Conservation (phyloP, 1,139 yeast genomes). For the Trichomonascaceae sp. region DNA sequence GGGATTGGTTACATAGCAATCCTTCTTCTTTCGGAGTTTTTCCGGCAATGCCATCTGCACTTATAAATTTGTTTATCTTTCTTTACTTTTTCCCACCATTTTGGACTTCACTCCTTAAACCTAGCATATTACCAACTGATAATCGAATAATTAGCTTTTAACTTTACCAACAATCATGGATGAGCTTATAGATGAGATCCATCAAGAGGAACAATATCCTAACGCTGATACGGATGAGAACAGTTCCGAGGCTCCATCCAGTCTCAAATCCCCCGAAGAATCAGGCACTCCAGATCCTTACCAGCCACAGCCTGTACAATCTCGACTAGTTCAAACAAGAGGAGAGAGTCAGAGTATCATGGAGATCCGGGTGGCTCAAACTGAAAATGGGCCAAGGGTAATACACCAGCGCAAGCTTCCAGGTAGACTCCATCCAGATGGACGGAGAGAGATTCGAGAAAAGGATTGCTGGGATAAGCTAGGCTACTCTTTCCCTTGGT, state of each 20-base stretch:
- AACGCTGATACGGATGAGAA: neutral
- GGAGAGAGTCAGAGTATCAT: neutral
- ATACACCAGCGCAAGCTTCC: neutral
- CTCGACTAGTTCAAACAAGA: neutral
- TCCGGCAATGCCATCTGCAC: neutral
- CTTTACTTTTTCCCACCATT: neutral
- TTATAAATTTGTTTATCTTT: neutral
- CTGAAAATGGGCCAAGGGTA: neutral
- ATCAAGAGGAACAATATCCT: neutral
- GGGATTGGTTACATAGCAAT: neutral
- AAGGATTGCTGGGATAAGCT: slow-evolving; percentile 34
- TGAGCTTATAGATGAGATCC: neutral
- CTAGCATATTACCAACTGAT: neutral
- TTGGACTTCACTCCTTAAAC: neutral
- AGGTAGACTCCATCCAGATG: neutral
- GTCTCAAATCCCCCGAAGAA: neutral
- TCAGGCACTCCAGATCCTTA: neutral
- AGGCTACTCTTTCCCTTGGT: slow-evolving; percentile 31
- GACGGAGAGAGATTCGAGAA: slow-evolving; percentile 18
- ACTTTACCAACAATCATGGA: neutral
- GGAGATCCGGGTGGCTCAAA: neutral
- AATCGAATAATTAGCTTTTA: neutral
- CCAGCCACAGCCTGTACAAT: neutral
- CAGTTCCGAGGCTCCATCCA: neutral
- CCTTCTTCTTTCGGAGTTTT: neutral